A percentile compares a stretch with the other conserved stretches of the same genome.
Conservation (phyloP, 305 asterid genomes). For the Euphrasia arctica region DNA sequence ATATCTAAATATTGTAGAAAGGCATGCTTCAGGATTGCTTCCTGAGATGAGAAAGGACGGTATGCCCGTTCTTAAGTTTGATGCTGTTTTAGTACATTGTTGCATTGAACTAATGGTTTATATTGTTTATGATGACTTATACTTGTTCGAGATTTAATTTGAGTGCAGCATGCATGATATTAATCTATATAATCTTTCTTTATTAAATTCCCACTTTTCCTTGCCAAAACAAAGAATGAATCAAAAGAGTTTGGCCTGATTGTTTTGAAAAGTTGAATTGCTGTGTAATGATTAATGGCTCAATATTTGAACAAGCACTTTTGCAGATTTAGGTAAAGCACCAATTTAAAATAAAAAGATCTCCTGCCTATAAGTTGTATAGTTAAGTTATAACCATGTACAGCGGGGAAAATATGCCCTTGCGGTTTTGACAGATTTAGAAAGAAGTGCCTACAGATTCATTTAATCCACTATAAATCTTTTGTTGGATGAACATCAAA, state of each 20-base stretch:
- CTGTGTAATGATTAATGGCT: background rate
- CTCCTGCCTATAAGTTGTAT: background rate
- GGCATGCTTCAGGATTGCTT: conserved; percentile 69
- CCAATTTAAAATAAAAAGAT: background rate
- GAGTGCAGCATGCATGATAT: background rate
- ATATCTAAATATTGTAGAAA: conserved; percentile 63
- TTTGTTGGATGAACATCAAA: background rate
- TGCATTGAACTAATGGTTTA: background rate
- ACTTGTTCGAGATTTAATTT: background rate
- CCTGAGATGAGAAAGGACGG: conserved; percentile 92
- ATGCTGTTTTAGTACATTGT: background rate
- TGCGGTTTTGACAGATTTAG: background rate
- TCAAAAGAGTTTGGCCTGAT: background rate
- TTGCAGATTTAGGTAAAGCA: background rate
- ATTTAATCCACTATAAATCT: background rate
- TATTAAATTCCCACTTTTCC: too few relatives aligned
- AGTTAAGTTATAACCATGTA: background rate
- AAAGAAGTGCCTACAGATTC: background rate
- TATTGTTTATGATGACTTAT: background rate
- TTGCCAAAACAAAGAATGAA: background rate
- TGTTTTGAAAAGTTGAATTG: background rate
- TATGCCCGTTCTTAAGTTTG: conserved; percentile 31
- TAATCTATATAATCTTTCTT: background rate
- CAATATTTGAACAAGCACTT: background rate
- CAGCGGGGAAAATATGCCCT: background rate